Percentiles rank a stretch among this genome's conserved stretches.
phyloP scores from a whole-genome alignment of 805 yeast species.

The Starmerella stellata region DNA sequence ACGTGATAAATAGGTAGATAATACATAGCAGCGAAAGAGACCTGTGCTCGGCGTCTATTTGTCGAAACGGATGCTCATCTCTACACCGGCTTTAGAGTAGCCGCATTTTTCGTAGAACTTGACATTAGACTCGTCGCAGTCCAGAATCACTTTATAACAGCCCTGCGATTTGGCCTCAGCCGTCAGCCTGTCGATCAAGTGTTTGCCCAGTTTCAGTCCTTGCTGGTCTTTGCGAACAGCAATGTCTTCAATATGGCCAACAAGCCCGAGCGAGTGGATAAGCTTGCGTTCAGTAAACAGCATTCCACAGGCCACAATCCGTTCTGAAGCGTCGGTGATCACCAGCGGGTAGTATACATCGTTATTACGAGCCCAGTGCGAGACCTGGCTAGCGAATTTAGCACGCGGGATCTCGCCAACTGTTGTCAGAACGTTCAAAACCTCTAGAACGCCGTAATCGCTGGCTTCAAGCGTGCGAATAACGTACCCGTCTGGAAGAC shows the following conservation, averaged over 20 bases:
- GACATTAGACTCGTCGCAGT: conserved; percentile 68
- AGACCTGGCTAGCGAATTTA: conserved; percentile 34
- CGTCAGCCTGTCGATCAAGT: conserved; percentile 44
- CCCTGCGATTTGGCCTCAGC: conserved; percentile 41
- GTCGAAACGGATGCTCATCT: conserved; percentile 19
- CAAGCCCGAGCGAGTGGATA: conserved; percentile 67
- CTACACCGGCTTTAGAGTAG: conserved; percentile 30
- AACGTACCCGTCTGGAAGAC: conserved; percentile 35
- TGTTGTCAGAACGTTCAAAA: conserved; percentile 52
- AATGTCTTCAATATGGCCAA: conserved; percentile 91
- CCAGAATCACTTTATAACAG: conserved; percentile 77
- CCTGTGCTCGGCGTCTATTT: too few relatives aligned
- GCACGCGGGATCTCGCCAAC: conserved; percentile 52
- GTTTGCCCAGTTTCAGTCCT: conserved; percentile 63
- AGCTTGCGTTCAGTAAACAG: conserved; percentile 58
- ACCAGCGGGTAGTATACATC: conserved; percentile 53
- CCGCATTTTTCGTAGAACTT: conserved; percentile 85
- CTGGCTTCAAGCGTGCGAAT: conserved; percentile 37
- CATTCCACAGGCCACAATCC: conserved; percentile 70
- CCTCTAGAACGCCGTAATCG: conserved; percentile 50
- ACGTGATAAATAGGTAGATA: too few relatives aligned
- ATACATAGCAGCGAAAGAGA: too few relatives aligned
- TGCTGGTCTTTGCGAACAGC: conserved; percentile 60
- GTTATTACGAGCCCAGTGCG: conserved; percentile 36
- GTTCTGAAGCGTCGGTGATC: conserved; percentile 34